A percentile compares a stretch with the other conserved stretches of the same genome.
phyloP scores from a whole-genome alignment of 129 eudicot species.

The Flaveria linearis region DNA sequence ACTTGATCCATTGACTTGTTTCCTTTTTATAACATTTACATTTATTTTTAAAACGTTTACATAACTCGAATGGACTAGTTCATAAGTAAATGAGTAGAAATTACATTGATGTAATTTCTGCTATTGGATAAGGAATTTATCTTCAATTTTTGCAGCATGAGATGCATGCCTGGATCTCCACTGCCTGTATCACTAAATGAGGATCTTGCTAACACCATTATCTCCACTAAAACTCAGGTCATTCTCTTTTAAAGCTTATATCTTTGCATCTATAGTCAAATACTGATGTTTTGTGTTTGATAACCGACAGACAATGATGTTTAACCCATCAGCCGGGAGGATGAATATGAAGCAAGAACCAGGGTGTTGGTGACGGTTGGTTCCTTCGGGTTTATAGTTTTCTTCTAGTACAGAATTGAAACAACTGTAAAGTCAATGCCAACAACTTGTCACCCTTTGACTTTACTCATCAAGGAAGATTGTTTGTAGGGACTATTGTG shows the following conservation, averaged over 20 bases:
- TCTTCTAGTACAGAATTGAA: constrained; percentile 31
- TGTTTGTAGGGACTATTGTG: constrained; percentile 20
- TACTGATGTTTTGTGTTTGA: constrained; percentile 11
- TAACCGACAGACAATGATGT: constrained; percentile 42
- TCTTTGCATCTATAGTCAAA: constrained; percentile 12
- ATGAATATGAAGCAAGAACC: constrained; percentile 66
- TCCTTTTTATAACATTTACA: no score
- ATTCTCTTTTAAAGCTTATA: neutral
- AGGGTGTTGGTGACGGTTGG: constrained; percentile 44
- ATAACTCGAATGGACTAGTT: no score
- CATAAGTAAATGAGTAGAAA: neutral
- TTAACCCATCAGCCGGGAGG: constrained; percentile 37
- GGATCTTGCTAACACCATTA: constrained; percentile 62
- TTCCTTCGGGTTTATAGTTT: constrained; percentile 16
- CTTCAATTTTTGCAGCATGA: constrained; percentile 63
- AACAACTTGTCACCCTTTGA: constrained; percentile 23
- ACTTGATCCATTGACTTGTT: no score
- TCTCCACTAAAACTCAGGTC: constrained; percentile 55
- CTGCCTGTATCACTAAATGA: constrained; percentile 63
- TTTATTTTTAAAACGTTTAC: no score
- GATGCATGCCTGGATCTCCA: constrained; percentile 72
- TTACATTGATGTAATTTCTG: constrained; percentile 4
- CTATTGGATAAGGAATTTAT: neutral
- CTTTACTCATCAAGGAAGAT: constrained; percentile 7
- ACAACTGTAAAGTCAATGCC: constrained; percentile 9